phyloP scores from a whole-genome alignment of 139 green algal genomes.

The Closterium sp. region DNA sequence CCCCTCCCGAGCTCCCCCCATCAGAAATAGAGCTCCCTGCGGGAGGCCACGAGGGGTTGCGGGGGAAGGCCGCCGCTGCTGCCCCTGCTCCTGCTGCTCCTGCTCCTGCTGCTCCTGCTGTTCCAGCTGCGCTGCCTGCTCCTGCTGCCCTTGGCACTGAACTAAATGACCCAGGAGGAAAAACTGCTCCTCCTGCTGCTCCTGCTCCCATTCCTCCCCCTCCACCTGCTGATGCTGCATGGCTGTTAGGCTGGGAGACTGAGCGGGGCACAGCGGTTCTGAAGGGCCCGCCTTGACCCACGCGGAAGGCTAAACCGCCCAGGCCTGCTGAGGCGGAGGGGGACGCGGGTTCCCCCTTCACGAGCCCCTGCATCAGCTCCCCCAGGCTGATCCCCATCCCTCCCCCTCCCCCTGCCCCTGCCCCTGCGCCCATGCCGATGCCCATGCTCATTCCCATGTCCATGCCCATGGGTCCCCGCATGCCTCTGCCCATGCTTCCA shows the following conservation, averaged over 20 bases:
- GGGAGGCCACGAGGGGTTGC: background rate
- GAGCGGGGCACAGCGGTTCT: background rate
- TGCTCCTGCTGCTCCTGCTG: background rate
- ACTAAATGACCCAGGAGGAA: too few species aligned
- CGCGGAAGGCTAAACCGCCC: background rate
- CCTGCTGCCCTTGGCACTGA: background rate
- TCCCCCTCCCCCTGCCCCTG: background rate
- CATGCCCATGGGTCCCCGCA: background rate
- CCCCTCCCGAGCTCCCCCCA: background rate
- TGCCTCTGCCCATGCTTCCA: too few species aligned
- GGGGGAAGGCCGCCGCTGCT: background rate
- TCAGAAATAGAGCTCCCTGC: background rate
- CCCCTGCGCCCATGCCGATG: too few species aligned
- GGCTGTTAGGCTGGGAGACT: background rate
- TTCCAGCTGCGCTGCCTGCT: background rate
- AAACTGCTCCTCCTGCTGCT: background rate
- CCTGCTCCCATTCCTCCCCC: background rate
- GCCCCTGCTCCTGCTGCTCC: background rate
- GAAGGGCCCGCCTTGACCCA: background rate
- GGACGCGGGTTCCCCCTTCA: background rate
- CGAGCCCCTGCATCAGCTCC: background rate
- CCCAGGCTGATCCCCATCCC: background rate
- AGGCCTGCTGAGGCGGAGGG: background rate
- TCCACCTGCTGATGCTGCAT: background rate
- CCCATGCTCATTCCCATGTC: background rate